phyloP scores from a whole-genome alignment of 306 rosid genomes.

The Gleditsia sinensis region DNA sequence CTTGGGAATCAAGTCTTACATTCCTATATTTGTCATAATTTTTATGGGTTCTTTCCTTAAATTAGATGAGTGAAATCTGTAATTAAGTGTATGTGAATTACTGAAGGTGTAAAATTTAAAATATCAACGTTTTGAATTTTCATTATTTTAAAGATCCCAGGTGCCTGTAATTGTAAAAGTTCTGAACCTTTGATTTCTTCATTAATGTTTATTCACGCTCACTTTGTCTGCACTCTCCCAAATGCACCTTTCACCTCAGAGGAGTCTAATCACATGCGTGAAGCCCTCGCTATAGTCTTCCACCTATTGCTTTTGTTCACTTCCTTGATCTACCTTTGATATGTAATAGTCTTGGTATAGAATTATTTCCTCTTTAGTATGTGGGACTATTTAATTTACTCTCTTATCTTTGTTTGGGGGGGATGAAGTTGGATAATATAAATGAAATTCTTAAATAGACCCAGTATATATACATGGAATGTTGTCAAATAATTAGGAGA shows the following conservation, averaged over 20 bases:
- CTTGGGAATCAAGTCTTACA: neutral
- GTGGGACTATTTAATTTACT: slow-evolving; percentile 4
- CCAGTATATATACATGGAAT: neutral
- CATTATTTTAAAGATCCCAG: neutral
- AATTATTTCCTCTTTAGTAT: slow-evolving; percentile 3
- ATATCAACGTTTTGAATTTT: neutral
- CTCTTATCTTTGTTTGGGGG: slow-evolving; percentile 10
- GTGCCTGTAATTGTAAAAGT: slow-evolving; percentile 6
- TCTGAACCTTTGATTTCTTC: neutral
- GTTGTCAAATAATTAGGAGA: neutral
- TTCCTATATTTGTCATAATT: neutral
- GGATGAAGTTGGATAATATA: neutral
- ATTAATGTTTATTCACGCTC: neutral
- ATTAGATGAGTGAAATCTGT: neutral
- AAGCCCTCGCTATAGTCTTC: slow-evolving; percentile 11
- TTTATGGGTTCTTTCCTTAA: neutral
- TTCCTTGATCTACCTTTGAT: slow-evolving; percentile 9
- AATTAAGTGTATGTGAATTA: neutral
- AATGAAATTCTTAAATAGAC: too few species aligned
- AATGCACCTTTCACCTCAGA: neutral
- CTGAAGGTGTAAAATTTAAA: slow-evolving; percentile 23
- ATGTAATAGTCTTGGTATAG: neutral
- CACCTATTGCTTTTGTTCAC: neutral
- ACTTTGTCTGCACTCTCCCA: neutral
- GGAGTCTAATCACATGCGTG: neutral